Conservation (phyloP, 345 rosid genomes). For the Moricandia moricandioides region DNA sequence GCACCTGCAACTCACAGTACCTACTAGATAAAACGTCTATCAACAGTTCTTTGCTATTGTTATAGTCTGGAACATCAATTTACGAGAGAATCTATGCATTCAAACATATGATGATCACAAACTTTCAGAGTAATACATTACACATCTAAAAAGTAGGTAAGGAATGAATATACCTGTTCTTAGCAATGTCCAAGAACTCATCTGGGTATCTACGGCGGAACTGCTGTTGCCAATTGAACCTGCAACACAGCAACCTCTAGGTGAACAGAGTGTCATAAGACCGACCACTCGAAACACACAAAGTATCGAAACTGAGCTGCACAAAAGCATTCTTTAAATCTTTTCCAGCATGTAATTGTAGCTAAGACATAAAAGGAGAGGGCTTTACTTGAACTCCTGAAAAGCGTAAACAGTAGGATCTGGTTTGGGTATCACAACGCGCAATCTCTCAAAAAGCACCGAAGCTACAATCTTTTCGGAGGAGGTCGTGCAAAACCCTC, state of each 20-base stretch:
- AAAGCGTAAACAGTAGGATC: slow-evolving; percentile 87
- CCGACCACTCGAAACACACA: not conserved
- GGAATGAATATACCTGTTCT: slow-evolving; percentile 49
- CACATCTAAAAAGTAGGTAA: not conserved
- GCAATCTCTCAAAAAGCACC: slow-evolving; percentile 91
- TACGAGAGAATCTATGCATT: not conserved
- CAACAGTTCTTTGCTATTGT: not conserved
- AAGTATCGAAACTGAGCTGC: not conserved
- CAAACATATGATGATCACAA: not conserved
- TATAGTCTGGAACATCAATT: not conserved
- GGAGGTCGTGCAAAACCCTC: slow-evolving; percentile 61
- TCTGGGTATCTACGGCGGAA: slow-evolving; percentile 83
- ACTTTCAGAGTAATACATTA: not conserved
- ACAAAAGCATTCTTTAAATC: not conserved
- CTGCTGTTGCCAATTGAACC: slow-evolving; percentile 90
- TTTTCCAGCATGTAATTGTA: not conserved
- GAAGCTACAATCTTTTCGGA: slow-evolving; percentile 75
- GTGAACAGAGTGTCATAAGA: not conserved
- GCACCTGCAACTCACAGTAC: not conserved
- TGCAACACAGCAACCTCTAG: slow-evolving; percentile 26
- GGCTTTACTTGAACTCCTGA: slow-evolving; percentile 87
- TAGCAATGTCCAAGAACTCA: slow-evolving; percentile 87
- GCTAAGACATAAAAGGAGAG: not conserved
- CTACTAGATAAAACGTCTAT: not conserved
- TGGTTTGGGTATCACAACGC: slow-evolving; percentile 84